Evolutionary conservation across 2,329 filamentous ascomycete species (phyloP).

Genomic region (Paraconiothyrium sp.): DNA sequence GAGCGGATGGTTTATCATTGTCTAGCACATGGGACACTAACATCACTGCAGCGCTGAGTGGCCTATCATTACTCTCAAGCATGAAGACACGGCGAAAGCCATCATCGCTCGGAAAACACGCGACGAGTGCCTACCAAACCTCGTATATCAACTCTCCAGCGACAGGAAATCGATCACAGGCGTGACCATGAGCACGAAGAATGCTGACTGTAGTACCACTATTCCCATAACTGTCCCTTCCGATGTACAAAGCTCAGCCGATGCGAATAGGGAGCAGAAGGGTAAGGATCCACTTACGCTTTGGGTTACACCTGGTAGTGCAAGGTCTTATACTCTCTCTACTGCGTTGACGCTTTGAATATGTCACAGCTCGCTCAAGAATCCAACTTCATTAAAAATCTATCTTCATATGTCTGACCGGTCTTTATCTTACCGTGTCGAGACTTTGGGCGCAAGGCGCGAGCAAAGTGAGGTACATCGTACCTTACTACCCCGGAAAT

Average conservation of each 20-base stretch:
- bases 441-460: not conserved
- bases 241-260: constrained; percentile 51
- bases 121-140: constrained; percentile 60
- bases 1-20: constrained; percentile 5
- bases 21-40: not conserved
- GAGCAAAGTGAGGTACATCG: not conserved
- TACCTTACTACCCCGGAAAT: not conserved
- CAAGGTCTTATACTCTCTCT: constrained; percentile 26
- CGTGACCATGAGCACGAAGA: constrained; percentile 56
- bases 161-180: constrained; percentile 56
- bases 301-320: constrained; percentile 39
- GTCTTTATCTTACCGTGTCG: not conserved
- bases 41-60: constrained; percentile 42
- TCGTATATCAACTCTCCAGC: constrained; percentile 56
- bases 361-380: not conserved
- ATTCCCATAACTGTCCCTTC: constrained; percentile 64
- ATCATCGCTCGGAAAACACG: constrained; percentile 63
- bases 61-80: constrained; percentile 63
- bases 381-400: not conserved
- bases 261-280: constrained; percentile 58
- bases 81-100: constrained; percentile 60
- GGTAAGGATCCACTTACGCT: constrained; percentile 53
- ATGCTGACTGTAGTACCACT: constrained; percentile 57
- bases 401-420: not conserved
- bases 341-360: constrained; percentile 13